Evolutionary conservation across 257 asterid species (phyloP), one percentile per base, ranked within the genome.

Genomic region (Ballota nigra): DNA sequence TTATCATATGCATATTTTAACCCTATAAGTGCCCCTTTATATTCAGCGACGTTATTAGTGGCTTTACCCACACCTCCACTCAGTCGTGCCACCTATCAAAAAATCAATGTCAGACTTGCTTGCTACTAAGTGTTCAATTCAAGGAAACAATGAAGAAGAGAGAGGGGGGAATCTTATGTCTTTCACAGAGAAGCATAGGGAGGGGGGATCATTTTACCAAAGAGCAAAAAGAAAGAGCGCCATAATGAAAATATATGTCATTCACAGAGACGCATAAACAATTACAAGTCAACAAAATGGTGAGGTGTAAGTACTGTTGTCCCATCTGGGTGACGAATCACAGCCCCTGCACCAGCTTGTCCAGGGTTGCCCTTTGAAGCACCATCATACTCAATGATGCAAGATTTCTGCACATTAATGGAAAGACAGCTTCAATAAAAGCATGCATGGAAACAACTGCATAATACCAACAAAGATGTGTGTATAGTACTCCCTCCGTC

Each of bases 281-380:
- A 24, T 5, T 12, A 47, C 47, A 66, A n/a, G 59, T 13, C 15
- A 20, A 29, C 13, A 51, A 10, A 22, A 13, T 5, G 43, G 6
- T 12, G 53, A 49, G 34, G 29, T 61, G 31, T 13, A 40, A 63
- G 66, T 69, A 92, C 98, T 91, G 81, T 71, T 82, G 88, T 88
- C 76, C 96, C 96, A 80, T 92, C 96, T 36, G 90, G 88, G 31
- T 87, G 82, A 53, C 91, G 87, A 43, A 90, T 73, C 64, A 89
- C 89, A 0, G 98, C 96, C 60, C 98, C 97, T 61, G 97, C 96
- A 34, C 98, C 98, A 87, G 97, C 97, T 75, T 72, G 91, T 71
- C 98, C 98, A 61, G 98, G 98, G 74, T 92, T 92, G 33, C 98
- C 98, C 80, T 92, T 92, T 77, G 98, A 89, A 77, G 98, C 94